A percentile compares a stretch with the other conserved stretches of the same genome.
Evolutionary conservation across 495 filamentous ascomycete genomes (phyloP).

Genomic region (Penicillium malachiteum): DNA sequence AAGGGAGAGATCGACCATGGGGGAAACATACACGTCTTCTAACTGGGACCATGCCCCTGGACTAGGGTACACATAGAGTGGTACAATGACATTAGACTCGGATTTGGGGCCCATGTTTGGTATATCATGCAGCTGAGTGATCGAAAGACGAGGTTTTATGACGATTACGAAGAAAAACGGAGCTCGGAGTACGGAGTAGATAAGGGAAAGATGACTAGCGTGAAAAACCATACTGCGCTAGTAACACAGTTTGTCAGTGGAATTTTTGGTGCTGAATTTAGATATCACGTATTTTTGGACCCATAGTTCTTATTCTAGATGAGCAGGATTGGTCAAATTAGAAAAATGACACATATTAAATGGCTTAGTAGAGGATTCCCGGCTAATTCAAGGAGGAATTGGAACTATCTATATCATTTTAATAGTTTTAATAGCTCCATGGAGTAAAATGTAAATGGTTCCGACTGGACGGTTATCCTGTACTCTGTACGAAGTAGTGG

Average conservation of each 20-base stretch:
- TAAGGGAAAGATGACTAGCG: conserved; percentile 2
- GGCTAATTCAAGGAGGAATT: no score
- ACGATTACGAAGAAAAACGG: conserved; percentile 21
- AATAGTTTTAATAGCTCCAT: neutral
- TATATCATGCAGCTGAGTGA: conserved; percentile 31
- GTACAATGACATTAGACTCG: conserved; percentile 43
- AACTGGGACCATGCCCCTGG: conserved; percentile 52
- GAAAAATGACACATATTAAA: no score
- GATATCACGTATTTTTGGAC: no score
- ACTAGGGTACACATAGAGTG: conserved; percentile 56
- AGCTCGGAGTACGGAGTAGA: neutral
- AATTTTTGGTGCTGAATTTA: no score
- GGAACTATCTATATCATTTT: no score
- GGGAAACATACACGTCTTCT: conserved; percentile 43
- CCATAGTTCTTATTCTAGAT: no score
- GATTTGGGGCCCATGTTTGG: conserved; percentile 23
- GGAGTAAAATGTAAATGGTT: neutral
- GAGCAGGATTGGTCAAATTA: no score
- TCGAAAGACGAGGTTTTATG: no score
- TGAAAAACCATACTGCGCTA: neutral
- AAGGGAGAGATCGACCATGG: neutral
- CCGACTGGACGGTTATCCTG: neutral
- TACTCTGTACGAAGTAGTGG: neutral
- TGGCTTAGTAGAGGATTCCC: no score
- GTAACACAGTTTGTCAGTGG: no score